Evolutionary conservation across 352 stramenopile genomes (phyloP).

Genomic region (Phytopythium boreale): DNA sequence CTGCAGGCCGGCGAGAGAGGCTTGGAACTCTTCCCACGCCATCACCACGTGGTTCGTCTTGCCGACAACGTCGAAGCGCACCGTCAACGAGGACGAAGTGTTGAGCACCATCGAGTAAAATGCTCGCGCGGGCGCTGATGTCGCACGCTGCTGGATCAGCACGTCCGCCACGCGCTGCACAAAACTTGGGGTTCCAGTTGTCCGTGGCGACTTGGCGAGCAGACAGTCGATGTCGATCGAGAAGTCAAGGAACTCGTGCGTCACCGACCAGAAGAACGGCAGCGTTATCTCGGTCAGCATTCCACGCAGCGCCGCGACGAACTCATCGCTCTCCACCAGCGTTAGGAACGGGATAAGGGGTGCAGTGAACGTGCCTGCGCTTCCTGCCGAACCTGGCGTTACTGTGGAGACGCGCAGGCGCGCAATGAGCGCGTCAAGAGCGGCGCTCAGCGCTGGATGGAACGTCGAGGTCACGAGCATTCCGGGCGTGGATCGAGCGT

Average conservation of each 20-base stretch:
- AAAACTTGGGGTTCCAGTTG: slow-evolving; percentile 45
- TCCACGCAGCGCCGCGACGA: slow-evolving; percentile 42
- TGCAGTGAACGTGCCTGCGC: not conserved
- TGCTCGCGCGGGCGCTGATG: slow-evolving; percentile 22
- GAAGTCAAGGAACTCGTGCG: slow-evolving; percentile 44
- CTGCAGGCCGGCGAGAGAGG: slow-evolving; percentile 50
- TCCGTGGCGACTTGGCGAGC: not conserved
- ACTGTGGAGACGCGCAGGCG: slow-evolving; percentile 30
- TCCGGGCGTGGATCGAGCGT: not conserved
- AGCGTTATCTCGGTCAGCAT: slow-evolving; percentile 34
- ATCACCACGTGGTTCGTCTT: slow-evolving; percentile 38
- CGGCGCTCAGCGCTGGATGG: slow-evolving; percentile 30
- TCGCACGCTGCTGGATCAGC: slow-evolving; percentile 19
- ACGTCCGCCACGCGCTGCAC: slow-evolving; percentile 53
- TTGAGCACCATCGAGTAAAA: slow-evolving; percentile 52
- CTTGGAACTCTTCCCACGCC: slow-evolving; percentile 60
- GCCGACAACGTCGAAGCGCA: slow-evolving; percentile 66
- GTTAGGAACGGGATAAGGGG: slow-evolving; percentile 26
- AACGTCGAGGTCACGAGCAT: slow-evolving; percentile 37
- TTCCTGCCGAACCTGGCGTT: not conserved
- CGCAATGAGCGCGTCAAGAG: slow-evolving; percentile 28
- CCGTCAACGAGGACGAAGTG: slow-evolving; percentile 46
- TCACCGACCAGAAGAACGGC: slow-evolving; percentile 72
- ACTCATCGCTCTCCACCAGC: slow-evolving; percentile 51
- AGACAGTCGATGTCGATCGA: slow-evolving; percentile 61